A percentile compares a stretch with the other conserved stretches of the same genome.
Evolutionary conservation across 306 rosid genomes (phyloP).

Genomic region (Acmispon strigosus): DNA sequence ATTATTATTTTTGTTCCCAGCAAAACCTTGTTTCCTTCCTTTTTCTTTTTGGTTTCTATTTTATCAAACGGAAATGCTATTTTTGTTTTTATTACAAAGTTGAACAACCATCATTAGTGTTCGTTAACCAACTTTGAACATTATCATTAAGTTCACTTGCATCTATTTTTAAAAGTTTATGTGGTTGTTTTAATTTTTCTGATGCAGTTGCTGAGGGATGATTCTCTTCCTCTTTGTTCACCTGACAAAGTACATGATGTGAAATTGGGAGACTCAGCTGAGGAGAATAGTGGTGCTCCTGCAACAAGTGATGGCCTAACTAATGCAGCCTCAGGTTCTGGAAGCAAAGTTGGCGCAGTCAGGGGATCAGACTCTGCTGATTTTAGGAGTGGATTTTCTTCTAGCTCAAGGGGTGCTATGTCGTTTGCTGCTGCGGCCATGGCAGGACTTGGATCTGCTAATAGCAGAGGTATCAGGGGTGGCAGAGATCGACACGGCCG

Average conservation of each 20-base stretch:
- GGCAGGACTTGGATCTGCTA: conserved; percentile 94
- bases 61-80: background rate
- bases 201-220: conserved; percentile 81
- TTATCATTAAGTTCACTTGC: background rate
- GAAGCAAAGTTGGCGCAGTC: conserved; percentile 71
- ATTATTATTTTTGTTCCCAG: background rate
- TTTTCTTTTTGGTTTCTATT: background rate
- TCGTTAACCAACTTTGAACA: background rate
- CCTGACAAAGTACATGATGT: conserved; percentile 99
- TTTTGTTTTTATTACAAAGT: background rate
- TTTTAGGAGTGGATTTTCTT: conserved; percentile 64
- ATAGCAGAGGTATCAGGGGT: conserved; percentile 79
- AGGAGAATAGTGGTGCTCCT: conserved; percentile 58
- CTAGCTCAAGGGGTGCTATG: conserved; percentile 86
- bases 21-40: background rate
- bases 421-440: conserved; percentile 99
- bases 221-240: conserved; percentile 82
- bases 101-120: background rate
- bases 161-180: background rate
- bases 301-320: conserved; percentile 64
- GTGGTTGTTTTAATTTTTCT: background rate
- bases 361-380: conserved; percentile 70
- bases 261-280: conserved; percentile 79
- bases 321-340: conserved; percentile 83
- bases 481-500: conserved; percentile 87